Percentiles rank a stretch among this genome's conserved stretches.
phyloP scores from a whole-genome alignment of 805 yeast genomes.

The Wickerhamiella sorbophila region DNA sequence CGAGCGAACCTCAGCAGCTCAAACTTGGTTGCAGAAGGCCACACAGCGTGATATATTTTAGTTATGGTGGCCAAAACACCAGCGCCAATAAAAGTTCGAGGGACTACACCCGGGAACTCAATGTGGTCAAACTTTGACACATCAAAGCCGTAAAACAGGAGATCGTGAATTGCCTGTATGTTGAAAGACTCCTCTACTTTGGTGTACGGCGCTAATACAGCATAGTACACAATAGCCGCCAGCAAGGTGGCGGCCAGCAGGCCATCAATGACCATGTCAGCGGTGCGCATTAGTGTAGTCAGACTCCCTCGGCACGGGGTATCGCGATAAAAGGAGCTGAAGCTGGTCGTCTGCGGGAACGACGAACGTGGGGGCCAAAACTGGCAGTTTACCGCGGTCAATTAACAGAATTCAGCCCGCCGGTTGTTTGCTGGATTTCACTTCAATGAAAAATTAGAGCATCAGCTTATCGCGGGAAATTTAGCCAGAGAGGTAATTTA shows the following conservation, averaged over 20 bases:
- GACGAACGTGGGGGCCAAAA: no score
- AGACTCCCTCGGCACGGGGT: no score
- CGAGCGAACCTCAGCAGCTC: constrained; percentile 44
- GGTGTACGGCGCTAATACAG: constrained; percentile 58
- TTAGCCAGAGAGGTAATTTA: no score
- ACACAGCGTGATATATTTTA: constrained; percentile 24
- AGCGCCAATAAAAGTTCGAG: constrained; percentile 71
- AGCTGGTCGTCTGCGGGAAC: no score
- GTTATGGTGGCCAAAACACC: constrained; percentile 35
- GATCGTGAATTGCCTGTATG: constrained; percentile 77
- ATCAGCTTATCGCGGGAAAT: no score
- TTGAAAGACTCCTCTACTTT: constrained; percentile 93
- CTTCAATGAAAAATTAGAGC: no score
- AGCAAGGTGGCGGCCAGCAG: constrained; percentile 29
- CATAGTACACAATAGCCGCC: constrained; percentile 34
- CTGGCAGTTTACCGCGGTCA: no score
- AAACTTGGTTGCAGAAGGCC: constrained; percentile 27
- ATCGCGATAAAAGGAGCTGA: no score
- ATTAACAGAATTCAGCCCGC: no score
- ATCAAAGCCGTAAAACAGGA: constrained; percentile 46
- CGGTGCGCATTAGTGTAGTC: background rate
- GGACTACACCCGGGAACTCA: constrained; percentile 78
- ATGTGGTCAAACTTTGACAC: constrained; percentile 50
- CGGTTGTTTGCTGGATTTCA: no score
- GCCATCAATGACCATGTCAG: background rate